Percentiles rank a stretch among this genome's conserved stretches.
Evolutionary conservation across 2,329 filamentous ascomycete genomes (phyloP).

Genomic region (Cladophialophora psammophila): DNA sequence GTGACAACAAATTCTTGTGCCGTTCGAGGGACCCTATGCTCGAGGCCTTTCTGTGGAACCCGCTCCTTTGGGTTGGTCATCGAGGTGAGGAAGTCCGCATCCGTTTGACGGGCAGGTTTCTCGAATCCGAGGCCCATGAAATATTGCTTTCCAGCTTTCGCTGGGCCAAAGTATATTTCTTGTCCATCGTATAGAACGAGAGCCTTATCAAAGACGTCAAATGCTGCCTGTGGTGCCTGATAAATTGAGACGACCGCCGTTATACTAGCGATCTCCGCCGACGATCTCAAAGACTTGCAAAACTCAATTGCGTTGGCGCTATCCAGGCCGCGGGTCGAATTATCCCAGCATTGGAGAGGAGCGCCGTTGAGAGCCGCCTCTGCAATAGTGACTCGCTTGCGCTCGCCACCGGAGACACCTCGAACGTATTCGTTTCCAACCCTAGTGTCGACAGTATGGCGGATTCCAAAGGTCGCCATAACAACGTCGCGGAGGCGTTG

Average conservation of each 20-base stretch:
- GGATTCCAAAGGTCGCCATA: constrained; percentile 56
- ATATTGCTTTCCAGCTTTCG: constrained; percentile 66
- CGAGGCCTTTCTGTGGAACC: constrained; percentile 63
- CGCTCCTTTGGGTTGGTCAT: constrained; percentile 65
- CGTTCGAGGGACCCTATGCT: constrained; percentile 58
- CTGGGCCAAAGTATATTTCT: constrained; percentile 70
- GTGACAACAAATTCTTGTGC: constrained; percentile 69
- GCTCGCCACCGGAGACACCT: constrained; percentile 67
- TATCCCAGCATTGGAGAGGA: constrained; percentile 50
- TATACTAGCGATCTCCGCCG: constrained; percentile 57
- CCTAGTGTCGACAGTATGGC: constrained; percentile 60
- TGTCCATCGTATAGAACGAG: constrained; percentile 71
- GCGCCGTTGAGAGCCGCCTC: constrained; percentile 57
- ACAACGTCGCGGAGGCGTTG: constrained; percentile 54
- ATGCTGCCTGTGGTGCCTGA: constrained; percentile 58
- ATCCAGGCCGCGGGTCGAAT: constrained; percentile 61
- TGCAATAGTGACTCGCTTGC: constrained; percentile 68
- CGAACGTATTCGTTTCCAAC: constrained; percentile 64
- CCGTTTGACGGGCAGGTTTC: constrained; percentile 65
- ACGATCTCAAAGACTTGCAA: constrained; percentile 58
- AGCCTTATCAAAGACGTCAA: constrained; percentile 72
- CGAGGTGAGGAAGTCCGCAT: constrained; percentile 71
- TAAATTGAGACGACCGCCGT: constrained; percentile 65
- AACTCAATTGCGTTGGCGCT: constrained; percentile 64
- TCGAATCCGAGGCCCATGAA: constrained; percentile 76